Conservation (phyloP, 2,329 filamentous ascomycete genomes). For the Fusarium temperatum region DNA sequence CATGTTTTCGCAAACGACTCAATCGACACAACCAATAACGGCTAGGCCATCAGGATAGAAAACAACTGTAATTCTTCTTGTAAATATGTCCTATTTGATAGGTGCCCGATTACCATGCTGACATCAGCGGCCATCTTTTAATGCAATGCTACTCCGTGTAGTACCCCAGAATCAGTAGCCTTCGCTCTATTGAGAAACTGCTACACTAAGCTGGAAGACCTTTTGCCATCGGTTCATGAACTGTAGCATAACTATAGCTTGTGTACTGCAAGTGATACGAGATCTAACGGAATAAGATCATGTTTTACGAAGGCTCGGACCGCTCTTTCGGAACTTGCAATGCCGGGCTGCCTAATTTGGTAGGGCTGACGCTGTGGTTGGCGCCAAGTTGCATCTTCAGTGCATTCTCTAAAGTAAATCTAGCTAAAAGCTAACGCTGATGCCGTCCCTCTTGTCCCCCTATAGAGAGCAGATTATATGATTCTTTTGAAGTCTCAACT, state of each 20-base stretch:
- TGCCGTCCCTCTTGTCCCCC: too few relatives aligned
- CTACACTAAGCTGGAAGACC: background rate
- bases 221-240: background rate
- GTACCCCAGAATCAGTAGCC: background rate
- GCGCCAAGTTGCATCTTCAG: background rate
- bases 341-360: background rate
- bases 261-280: background rate
- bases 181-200: background rate
- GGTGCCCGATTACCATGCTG: background rate
- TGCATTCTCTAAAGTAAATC: background rate
- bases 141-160: background rate
- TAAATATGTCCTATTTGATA: background rate
- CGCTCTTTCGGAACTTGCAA: background rate
- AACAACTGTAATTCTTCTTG: too few relatives aligned
- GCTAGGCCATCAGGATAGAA: too few relatives aligned
- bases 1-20: accelerated
- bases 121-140: background rate
- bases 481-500: too few relatives aligned
- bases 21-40: too few relatives aligned
- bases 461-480: too few relatives aligned
- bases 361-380: background rate
- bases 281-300: background rate
- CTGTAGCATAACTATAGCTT: background rate
- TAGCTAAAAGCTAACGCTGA: too few relatives aligned
- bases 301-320: background rate